Evolutionary conservation across 768 basidiomycete genomes (phyloP), one percentile per base, ranked within the genome.

Genomic region (Boletus edulis): DNA sequence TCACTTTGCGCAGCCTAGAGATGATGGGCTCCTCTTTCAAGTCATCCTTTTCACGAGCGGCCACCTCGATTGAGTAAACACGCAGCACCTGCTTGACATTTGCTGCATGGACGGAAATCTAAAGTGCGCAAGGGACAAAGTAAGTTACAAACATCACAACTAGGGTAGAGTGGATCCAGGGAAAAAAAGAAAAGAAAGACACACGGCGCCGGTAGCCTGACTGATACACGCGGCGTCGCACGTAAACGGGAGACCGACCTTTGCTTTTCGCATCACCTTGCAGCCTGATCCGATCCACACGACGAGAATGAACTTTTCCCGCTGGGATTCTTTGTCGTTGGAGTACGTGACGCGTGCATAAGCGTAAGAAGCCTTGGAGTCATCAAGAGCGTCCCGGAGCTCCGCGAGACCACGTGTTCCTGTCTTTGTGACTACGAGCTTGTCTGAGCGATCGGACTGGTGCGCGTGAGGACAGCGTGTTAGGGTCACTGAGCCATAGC

Each of bases 101-200:
- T 60, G 89, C 89, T 24, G 85, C 67, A 67, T 98, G 94, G 4
- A 98, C 94, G 55, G 94, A 96, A 66, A 96, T 89, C 93, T 95
- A 63, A 38, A 66, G 32, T 49, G 51, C 51, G 54, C 49, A 52
- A 55, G 49, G 58, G 56, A 58, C 51, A 61, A 49, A 47, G 62
- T 62, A 43, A 64, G 66, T 62, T 67, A 71, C 69, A 71, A 66
- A 58, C 49, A 56, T 59, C 56, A 61, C 62, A 55, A 58, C 53
- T 51, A 70, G 67, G 59, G 63, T 58, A 51, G 52, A 63, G 40
- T 27, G 54, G 29, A 57, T 56, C 18, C 48, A 39, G 57, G 31
- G 34, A 27, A 27, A 43, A 22, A 34, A 34, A 3, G 40, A 31
- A 57, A 56, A 39, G 44, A 57, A 53, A 31, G 29, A 38, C 44